Evolutionary conservation across 768 basidiomycete species (phyloP), one percentile per base, ranked within the genome.

Genomic region (Porpolomopsis calyptriformis): DNA sequence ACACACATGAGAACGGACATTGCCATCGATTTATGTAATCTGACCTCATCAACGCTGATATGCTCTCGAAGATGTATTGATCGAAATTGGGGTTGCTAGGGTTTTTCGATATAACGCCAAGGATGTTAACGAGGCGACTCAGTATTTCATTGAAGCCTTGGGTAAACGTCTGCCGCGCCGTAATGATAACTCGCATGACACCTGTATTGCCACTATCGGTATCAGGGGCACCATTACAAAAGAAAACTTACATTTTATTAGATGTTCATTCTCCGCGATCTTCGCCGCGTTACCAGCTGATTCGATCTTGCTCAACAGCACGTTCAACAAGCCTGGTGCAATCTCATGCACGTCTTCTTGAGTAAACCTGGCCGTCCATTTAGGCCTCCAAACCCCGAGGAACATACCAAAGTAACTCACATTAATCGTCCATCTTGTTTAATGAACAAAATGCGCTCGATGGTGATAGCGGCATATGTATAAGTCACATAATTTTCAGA

Each of bases 21-120:
- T 22, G 1, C 2, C 9, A 11, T 2, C 20, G 4, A 11, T 9
- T 12, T 4, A n/a, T 9, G 35, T 36, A 19, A n/a, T 49, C 64
- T 23, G 46, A 87, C 87, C 88, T 77, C 70, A 96, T 84, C 54
- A 99, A 66, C 1, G 84, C 93, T n/a, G 93, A 85, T 34, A 99
- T 80, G 58, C 85, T 86, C 67, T 99, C 94, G 57, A 99, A 98
- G 52, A 91, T 85, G 59, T 89, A 96, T 61, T 98, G 96, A 61
- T 96, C 93, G 64, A 99, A 98, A 53, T 84, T 82, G 1, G 96
- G 96, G 63, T 99, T 99, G 60, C 87, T 91, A 12, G 96, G 94
- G 60, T 99, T 99, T 67, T 85, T 88, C 49, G 85, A 88, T 55
- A 94, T 91, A 45, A 83, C 74, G 10, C 85, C 82, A 24, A 97